These are phyloP conservation scores for Kingdonia uniflora DNA, from an alignment of 164 flowering plant genomes.

Conservation along the genomic window DNA sequence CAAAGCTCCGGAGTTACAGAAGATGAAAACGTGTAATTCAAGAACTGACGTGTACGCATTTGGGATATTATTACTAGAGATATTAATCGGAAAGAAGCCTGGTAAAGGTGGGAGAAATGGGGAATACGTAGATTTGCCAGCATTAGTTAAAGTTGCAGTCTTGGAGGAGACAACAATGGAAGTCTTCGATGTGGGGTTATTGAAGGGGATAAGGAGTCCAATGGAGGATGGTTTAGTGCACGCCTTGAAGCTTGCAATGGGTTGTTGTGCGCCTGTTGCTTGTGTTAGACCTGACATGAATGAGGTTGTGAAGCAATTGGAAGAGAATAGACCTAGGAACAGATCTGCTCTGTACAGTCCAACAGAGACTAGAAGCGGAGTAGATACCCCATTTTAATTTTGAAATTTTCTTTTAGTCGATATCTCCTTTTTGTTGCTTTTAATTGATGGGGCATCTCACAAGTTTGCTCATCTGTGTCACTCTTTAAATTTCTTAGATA, in stretches of 20 bases:
- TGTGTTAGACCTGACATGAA: slow-evolving; percentile 86
- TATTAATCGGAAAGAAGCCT: slow-evolving; percentile 80
- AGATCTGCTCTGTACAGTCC: slow-evolving; percentile 96
- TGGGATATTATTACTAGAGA: slow-evolving; percentile 81
- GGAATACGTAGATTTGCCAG: slow-evolving; percentile 69
- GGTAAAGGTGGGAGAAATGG: slow-evolving; percentile 54
- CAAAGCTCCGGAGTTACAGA: slow-evolving; percentile 94
- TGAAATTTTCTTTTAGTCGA: background rate
- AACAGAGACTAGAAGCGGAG: slow-evolving; percentile 83
- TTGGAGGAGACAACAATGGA: slow-evolving; percentile 95
- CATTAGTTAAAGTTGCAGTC: slow-evolving; percentile 87
- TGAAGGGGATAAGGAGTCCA: slow-evolving; percentile 88
- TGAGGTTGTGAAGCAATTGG: slow-evolving; percentile 90
- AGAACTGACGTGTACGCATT: slow-evolving; percentile 91
- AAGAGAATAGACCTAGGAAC: slow-evolving; percentile 91
- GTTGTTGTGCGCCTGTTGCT: slow-evolving; percentile 96
- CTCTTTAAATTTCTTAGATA: no score
- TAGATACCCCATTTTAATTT: slow-evolving; percentile 69
- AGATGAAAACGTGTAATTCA: slow-evolving; percentile 84
- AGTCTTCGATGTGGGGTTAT: slow-evolving; percentile 72
- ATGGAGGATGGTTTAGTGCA: slow-evolving; percentile 98
- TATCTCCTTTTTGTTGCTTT: background rate
- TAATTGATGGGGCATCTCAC: no score
- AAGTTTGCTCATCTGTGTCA: no score
- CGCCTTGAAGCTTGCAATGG: slow-evolving; percentile 98